These are phyloP conservation scores for Paracoccidioides lutzii DNA, from an alignment of 2,329 filamentous ascomycete genomes.

Conservation along the genomic window DNA sequence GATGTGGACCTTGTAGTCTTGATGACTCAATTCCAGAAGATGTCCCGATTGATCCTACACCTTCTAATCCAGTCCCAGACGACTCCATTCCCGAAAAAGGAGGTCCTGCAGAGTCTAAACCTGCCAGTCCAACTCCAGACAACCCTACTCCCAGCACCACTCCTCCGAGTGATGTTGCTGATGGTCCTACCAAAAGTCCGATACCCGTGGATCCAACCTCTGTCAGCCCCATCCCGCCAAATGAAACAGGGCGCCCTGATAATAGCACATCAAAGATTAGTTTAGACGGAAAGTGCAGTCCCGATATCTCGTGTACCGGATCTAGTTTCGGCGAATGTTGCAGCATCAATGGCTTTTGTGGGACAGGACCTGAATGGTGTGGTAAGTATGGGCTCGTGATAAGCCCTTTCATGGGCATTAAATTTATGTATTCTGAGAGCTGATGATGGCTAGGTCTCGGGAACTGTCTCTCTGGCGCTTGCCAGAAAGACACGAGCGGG, in stretches of 20 bases:
- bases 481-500: conserved; percentile 4
- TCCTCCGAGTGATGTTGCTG: not conserved
- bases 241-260: not conserved
- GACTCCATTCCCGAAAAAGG: not conserved
- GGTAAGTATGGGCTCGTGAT: conserved; percentile 5
- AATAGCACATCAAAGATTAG: conserved; percentile 3
- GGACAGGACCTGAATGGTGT: conserved; percentile 10
- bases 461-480: conserved; percentile 10
- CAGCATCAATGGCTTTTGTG: conserved; percentile 10
- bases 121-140: not conserved
- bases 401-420: not conserved
- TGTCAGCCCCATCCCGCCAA: not conserved
- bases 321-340: conserved; percentile 11
- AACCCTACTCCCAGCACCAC: not conserved
- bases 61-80: not conserved
- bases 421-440: not conserved
- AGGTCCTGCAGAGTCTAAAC: not conserved
- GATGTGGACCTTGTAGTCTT: not conserved
- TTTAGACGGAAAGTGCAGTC: conserved; percentile 8
- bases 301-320: conserved; percentile 7
- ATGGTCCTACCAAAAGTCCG: not conserved
- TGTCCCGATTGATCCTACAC: not conserved
- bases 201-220: not conserved
- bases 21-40: not conserved
- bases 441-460: conserved; percentile 6